Conservation (phyloP, 1,139 yeast species). For the Pichia sp. region DNA sequence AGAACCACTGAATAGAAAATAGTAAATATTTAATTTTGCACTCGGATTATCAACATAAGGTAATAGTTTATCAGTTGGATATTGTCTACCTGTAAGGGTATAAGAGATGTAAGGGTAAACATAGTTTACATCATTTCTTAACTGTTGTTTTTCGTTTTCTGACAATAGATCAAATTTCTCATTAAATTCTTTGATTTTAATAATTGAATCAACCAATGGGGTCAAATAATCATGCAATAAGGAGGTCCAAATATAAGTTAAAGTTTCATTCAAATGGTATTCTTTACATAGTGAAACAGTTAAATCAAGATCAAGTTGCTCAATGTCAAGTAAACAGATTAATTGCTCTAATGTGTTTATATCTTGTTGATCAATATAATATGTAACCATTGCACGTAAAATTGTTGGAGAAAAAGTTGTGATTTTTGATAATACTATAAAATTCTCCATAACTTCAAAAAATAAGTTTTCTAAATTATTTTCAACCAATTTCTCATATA, state of each 20-base stretch:
- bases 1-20: constrained; percentile 49
- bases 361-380: constrained; percentile 36
- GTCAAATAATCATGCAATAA: constrained; percentile 59
- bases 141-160: constrained; percentile 3
- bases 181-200: constrained; percentile 30
- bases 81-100: constrained; percentile 69
- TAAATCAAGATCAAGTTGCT: constrained; percentile 66
- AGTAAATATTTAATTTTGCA: constrained; percentile 47
- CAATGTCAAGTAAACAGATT: constrained; percentile 58
- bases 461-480: constrained; percentile 33
- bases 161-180: constrained; percentile 1
- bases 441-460: constrained; percentile 46
- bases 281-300: constrained; percentile 54
- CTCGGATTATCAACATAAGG: constrained; percentile 24
- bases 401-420: constrained; percentile 53
- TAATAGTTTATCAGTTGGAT: constrained; percentile 59
- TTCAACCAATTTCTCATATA: constrained; percentile 43
- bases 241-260: constrained; percentile 62
- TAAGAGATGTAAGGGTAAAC: constrained; percentile 61
- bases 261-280: constrained; percentile 51
- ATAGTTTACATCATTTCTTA: constrained; percentile 27
- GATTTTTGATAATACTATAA: constrained; percentile 44
- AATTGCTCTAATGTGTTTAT: constrained; percentile 56
- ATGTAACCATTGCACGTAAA: constrained; percentile 51
- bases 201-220: constrained; percentile 57